These are phyloP conservation scores for Eucalyptus urophylla DNA, from an alignment of 345 rosid genomes.

Conservation along the genomic window DNA sequence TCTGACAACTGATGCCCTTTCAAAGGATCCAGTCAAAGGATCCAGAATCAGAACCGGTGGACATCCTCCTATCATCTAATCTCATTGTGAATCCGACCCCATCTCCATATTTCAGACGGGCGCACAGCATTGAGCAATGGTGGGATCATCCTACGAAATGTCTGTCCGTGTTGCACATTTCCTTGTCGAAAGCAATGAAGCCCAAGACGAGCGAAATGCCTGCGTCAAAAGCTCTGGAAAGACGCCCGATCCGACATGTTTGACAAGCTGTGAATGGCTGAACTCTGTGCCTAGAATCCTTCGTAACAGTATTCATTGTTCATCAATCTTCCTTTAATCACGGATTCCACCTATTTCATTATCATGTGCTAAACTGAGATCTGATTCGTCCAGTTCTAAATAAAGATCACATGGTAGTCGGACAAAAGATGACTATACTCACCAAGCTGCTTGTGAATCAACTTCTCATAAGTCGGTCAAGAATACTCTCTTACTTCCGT, in stretches of 20 bases:
- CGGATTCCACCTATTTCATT: not conserved
- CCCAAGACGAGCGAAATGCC: not conserved
- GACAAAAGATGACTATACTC: not conserved
- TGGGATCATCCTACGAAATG: not conserved
- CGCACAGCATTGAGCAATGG: not conserved
- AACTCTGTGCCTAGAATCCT: not conserved
- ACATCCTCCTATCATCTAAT: slow-evolving; percentile 52
- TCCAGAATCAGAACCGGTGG: slow-evolving; percentile 31
- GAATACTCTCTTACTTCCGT: not conserved
- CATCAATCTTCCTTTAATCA: not conserved
- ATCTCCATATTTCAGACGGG: not conserved
- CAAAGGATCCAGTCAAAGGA: slow-evolving; percentile 34
- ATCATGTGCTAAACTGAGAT: not conserved
- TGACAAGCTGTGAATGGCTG: not conserved
- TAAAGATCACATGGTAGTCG: not conserved
- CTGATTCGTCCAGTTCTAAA: not conserved
- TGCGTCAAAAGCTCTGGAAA: not conserved
- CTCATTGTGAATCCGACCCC: slow-evolving; percentile 25
- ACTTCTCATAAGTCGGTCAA: not conserved
- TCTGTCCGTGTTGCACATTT: not conserved
- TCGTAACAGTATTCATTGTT: not conserved
- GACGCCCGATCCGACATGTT: not conserved
- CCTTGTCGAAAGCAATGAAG: not conserved
- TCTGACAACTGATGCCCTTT: slow-evolving; percentile 34
- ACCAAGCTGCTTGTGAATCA: not conserved